Percentiles rank a stretch among this genome's conserved stretches.
These are phyloP conservation scores for Posidonia australis DNA, from an alignment of 106 monocot genomes.

Conservation along the genomic window DNA sequence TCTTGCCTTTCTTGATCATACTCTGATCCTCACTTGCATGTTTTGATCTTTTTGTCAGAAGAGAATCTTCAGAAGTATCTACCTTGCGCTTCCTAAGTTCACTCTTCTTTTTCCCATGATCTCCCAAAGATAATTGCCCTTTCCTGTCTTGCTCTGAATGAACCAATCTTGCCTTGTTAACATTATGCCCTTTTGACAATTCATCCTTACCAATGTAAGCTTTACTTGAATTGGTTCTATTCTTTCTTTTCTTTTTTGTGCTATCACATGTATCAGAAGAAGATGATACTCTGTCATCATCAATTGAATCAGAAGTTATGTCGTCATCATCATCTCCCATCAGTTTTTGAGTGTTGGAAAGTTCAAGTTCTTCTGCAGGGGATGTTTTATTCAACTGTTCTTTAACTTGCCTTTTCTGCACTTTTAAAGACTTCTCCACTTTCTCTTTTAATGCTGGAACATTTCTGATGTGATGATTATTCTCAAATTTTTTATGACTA, in stretches of 20 bases:
- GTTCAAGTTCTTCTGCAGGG: conserved; percentile 5
- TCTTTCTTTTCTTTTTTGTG: conserved; percentile 18
- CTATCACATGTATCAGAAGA: conserved; percentile 15
- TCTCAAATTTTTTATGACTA: background rate
- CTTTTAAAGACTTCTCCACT: conserved; percentile 8
- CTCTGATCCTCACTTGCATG: conserved; percentile 10
- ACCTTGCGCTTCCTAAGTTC: conserved; percentile 29
- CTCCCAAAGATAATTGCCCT: conserved; percentile 17
- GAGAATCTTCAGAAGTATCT: conserved; percentile 20
- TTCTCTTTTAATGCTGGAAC: conserved; percentile 16
- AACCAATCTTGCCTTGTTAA: conserved; percentile 10
- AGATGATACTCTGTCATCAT: conserved; percentile 3
- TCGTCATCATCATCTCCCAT: conserved; percentile 10
- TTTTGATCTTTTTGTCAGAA: conserved; percentile 41
- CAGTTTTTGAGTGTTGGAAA: conserved; percentile 3
- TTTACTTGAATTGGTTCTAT: conserved; percentile 20
- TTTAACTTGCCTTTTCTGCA: conserved; percentile 12
- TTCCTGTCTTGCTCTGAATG: conserved; percentile 10
- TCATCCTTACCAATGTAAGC: conserved; percentile 20
- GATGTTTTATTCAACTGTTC: conserved; percentile 13
- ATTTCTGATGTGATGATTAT: background rate
- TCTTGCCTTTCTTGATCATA: conserved; percentile 16
- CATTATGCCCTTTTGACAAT: background rate
- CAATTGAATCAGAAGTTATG: background rate
- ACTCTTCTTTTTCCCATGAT: conserved; percentile 6